Evolutionary conservation across 1,284 basidiomycete species (phyloP), one percentile per base, ranked within the genome.

Genomic region (Ceratorhiza oryzae-sativae): DNA sequence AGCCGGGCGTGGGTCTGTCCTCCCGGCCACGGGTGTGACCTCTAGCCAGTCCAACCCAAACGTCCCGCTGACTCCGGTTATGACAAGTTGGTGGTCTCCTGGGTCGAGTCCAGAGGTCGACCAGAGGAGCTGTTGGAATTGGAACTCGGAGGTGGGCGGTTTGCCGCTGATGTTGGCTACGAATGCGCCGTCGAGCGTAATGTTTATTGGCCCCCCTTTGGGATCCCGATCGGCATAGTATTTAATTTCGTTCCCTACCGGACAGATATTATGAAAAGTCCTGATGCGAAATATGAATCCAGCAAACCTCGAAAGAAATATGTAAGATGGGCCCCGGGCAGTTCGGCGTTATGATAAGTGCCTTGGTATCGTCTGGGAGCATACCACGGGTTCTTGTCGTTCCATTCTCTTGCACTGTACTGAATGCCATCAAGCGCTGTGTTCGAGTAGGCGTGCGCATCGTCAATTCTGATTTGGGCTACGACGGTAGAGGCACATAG

Each of bases 301-400:
- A 18, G 34, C 60, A 2, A 18, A 49, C 60, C 60, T 49, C 45
- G 60, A 20, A 62, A 62, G 46, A 62, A 48, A n/a, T 45, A 62
- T 3, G 27, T 49, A 13, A 49, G 2, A 5, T 2, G 8, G 25
- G 60, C 41, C 1, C 27, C 45, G n/a, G 42, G 18, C n/a, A 12
- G n/a, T 1, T 62, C 13, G n/a, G 42, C 18, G 10, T 13, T n/a
- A 34, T 34, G 41, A 34, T 48, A 49, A 2, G 60, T 62, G n/a
- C n/a, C 32, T 1, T 4, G 3, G 25, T 34, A 62, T 36, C 42
- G 42, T 3, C 25, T n/a, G 12, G 20, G 18, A n/a, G 60, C 60
- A 32, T 18, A 36, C 2, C 13, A 6, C 9, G 20, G 41, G 27
- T 18, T 34, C 4, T n/a, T 34, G 34, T 34, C 25, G 20, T 10